Evolutionary conservation across 2,329 filamentous ascomycete species (phyloP), one percentile per base, ranked within the genome.

Genomic region (Claviceps sp.): DNA sequence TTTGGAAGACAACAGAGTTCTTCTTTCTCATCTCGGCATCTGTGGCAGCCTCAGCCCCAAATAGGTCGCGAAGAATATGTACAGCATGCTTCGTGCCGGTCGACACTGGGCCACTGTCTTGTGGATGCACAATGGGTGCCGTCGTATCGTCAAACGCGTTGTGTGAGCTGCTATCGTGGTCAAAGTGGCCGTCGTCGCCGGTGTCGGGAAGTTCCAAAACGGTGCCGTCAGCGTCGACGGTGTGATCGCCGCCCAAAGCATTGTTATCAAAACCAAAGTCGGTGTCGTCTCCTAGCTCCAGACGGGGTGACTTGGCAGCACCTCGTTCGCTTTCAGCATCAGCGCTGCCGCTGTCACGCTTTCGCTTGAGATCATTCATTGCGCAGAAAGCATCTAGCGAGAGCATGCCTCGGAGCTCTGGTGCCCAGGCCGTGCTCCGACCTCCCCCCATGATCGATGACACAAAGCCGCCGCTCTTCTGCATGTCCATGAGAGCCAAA

Each of bases 21-120:
- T 85, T 85, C 66, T 84, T 85, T 61, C 89, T 82, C 68, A 86
- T 83, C 52, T 82, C 80, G 2, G 83, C 77, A 56, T 82, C 80
- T 20, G 78, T 75, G 46, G 83, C 85, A 5, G 81, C 83, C 36
- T 87, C 81, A 17, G 79, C 67, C 23, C 90, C 88, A 57, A 98
- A 95, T 26, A 86, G 78, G 53, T 96, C 89, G 51, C 93, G 85
- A 8, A 98, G 80, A 50, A 97, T 80, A 67, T 98, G 91, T 20
- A 98, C 94, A 37, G 93, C 93, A 62, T 95, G 90, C 68, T 94
- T 93, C 11, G 93, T 98, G 54, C 88, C 90, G 17, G 95, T 70
- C 0, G 90, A 95, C 8, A 97, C 85, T 0, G 88, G 86, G 0
- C 89, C 89, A 56, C 82, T 88, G 57, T 96, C 89, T 34, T 82